Base-by-base conservation (phyloP, 2,329 filamentous ascomycete species). In the Stagonosporopsis tanaceti region DNA sequence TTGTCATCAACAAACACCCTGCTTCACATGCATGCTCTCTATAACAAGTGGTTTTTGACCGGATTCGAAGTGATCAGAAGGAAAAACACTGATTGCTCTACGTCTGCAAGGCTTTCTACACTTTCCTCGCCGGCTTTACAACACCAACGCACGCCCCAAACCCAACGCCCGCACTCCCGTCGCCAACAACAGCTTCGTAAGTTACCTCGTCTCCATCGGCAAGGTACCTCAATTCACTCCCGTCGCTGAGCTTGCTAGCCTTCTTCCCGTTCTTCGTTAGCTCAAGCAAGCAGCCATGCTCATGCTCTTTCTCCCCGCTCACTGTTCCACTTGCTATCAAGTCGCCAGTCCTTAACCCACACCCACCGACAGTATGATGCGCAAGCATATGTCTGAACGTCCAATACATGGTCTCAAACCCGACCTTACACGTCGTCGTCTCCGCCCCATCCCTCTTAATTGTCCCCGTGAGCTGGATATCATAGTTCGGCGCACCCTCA, bases 251-350 rank as follows among this genome's bases (percentile, higher is more conserved):
- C 34, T 68, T 72, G 40, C 57, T 67, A 14, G 67, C 56, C 39
- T 47, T 52, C 32, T 69, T 73, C 9, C 76, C 76, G 20, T 77
- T 77, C 66, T 74, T 66, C 1, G 78, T 73, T 34, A 73, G 59
- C 54, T 81, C 79, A 41, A 80, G 74, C 48, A 80, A 60, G 66
- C 78, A 81, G 12, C 78, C 79, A 34, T 78, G 70, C 59, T 78
- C 75, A 4, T 67, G 59, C 24, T 76, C 63, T 7, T 69, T 71
- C 34, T 71, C 64, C 6, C 78, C 78, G 6, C 75, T 78, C 15
- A 81, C 78, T 0, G 79, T 81, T 11, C 79, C 79, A n/a, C 74
- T 78, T 0, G 77, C 79, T 3, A 81, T 66, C 41, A 81, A 59
- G 66, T 81, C 79, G 9, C 79, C 79, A 0, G 76, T 76, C 24